Evolutionary conservation across 805 yeast species (phyloP), one percentile per base, ranked within the genome.

Genomic region (Hanseniaspora vineae): DNA sequence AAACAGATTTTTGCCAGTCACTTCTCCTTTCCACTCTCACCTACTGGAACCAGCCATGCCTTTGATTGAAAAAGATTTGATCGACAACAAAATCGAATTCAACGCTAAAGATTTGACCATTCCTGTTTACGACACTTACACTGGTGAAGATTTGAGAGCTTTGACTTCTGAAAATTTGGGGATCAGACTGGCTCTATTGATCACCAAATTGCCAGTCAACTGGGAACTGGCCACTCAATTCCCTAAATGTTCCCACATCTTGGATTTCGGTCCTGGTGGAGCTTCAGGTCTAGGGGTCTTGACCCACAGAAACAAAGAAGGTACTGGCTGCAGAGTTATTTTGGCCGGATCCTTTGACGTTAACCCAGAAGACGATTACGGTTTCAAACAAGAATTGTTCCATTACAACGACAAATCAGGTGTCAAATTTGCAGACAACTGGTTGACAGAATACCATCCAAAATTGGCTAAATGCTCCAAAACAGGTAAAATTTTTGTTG

Each of bases 241-340:
- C 42, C 86, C 85, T 65, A 65, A 76, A 44, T 76, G 92, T 29
- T 84, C 97, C 44, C 98, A 92, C 65, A 77, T 92, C 58, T 66
- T 92, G 52, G 99, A 92, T 69, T 92, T 92, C 58, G 99, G 99
- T 64, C 99, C 98, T 52, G 98, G 99, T 68, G 97, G 97, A 58
- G 80, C 86, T 37, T 85, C 97, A 42, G 99, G 98, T 59, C 74
- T 92, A 55, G 98, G 98, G 69, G 84, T 84, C 52, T 75, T 92
- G 58, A 92, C 98, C 49, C 96, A 88, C 69, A 83, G 95, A 70
- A 92, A 90, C 74, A 92, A 90, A 68, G 98, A 92, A 59, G 99
- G 99, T 67, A 87, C 97, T 46, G 99, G 99, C 68, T 84, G 84
- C 45, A 84, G 99, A 68, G 73, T 90, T 54, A 86, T 92, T 58